Evolutionary conservation across 2,329 filamentous ascomycete species (phyloP).

Genomic region (Pseudogymnoascus sp.): DNA sequence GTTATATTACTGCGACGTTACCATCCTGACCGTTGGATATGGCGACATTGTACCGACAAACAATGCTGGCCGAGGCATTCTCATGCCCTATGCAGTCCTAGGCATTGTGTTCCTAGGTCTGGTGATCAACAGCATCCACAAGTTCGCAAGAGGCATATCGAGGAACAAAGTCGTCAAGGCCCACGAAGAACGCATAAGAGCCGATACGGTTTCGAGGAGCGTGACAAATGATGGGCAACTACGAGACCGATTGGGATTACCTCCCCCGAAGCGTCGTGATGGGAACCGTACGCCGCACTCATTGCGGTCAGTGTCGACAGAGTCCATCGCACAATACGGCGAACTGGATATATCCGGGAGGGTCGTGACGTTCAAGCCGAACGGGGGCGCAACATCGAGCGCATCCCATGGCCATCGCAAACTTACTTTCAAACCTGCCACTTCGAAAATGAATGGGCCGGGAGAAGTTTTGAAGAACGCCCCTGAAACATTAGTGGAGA

Average conservation of each 20-base stretch:
- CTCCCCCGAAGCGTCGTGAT: constrained; percentile 21
- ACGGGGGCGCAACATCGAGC: neutral
- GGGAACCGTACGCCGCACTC: constrained; percentile 17
- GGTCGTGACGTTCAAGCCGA: constrained; percentile 24
- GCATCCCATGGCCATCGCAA: neutral
- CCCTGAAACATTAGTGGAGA: constrained; percentile 2
- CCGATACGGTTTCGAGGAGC: constrained; percentile 47
- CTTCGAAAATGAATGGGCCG: neutral
- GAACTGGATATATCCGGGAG: constrained; percentile 32
- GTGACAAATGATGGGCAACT: constrained; percentile 48
- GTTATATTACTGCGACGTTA: constrained; percentile 56
- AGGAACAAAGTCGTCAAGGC: constrained; percentile 56
- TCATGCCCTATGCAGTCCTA: constrained; percentile 62
- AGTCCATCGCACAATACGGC: constrained; percentile 27
- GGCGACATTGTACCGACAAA: constrained; percentile 54
- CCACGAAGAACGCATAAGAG: constrained; percentile 50
- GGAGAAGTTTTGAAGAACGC: neutral
- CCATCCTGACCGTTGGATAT: constrained; percentile 55
- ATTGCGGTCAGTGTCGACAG: constrained; percentile 12
- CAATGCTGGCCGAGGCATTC: constrained; percentile 48
- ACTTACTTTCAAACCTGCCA: neutral
- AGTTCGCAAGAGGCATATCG: constrained; percentile 53
- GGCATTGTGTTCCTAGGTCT: constrained; percentile 66
- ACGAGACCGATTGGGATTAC: constrained; percentile 33
- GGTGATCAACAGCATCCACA: constrained; percentile 58